phyloP scores from a whole-genome alignment of 2,329 filamentous ascomycete genomes.

The Cercospora zeae-maydis region DNA sequence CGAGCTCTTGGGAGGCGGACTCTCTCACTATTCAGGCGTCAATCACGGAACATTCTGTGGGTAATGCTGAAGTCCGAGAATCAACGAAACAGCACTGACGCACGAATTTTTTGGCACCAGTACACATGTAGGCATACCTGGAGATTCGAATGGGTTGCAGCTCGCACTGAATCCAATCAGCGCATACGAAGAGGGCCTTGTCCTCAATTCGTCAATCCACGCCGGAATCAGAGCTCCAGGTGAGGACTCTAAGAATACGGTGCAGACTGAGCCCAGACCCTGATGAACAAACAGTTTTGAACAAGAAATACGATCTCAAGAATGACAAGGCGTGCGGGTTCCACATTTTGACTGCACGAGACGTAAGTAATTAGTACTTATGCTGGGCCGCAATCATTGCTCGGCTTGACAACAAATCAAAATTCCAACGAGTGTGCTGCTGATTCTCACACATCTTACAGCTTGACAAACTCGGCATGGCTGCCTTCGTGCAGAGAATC shows the following conservation, averaged over 20 bases:
- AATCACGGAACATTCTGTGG: slow-evolving; percentile 56
- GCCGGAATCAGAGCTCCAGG: slow-evolving; percentile 57
- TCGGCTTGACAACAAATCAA: neutral
- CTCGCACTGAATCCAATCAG: slow-evolving; percentile 47
- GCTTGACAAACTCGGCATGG: slow-evolving; percentile 49
- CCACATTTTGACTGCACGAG: slow-evolving; percentile 53
- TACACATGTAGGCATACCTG: neutral
- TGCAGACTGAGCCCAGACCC: neutral
- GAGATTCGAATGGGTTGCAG: slow-evolving; percentile 27
- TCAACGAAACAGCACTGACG: neutral
- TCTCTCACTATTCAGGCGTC: slow-evolving; percentile 58
- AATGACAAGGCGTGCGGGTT: slow-evolving; percentile 61
- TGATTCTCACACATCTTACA: neutral
- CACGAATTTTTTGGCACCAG: neutral
- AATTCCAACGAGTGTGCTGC: neutral
- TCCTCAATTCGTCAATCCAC: slow-evolving; percentile 58
- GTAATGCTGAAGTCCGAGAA: neutral
- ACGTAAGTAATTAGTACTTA: slow-evolving; percentile 24
- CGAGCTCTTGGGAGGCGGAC: slow-evolving; percentile 53
- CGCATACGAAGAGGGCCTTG: slow-evolving; percentile 59
- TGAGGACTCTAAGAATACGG: neutral
- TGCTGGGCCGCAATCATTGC: neutral
- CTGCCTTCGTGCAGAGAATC: slow-evolving; percentile 48
- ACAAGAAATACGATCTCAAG: slow-evolving; percentile 50
- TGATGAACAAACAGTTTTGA: slow-evolving; percentile 34